Base-by-base conservation (phyloP, 495 filamentous ascomycete genomes). In the Aspergillus biplanus region DNA sequence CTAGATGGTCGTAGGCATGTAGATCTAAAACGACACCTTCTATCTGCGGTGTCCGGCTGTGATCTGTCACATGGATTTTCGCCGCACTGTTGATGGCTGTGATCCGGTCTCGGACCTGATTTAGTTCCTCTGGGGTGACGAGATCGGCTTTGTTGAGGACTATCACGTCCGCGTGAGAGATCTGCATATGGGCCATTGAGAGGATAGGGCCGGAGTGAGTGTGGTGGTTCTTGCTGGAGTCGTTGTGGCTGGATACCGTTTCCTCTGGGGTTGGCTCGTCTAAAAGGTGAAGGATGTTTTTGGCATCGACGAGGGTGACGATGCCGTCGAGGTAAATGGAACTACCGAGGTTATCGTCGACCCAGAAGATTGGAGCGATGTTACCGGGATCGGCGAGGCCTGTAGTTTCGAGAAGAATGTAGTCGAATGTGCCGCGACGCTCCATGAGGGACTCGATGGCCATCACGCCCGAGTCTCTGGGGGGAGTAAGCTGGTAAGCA, bases 361-460 rank as follows among this genome's bases (percentile, higher is more conserved):
- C 87, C 95, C 95, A 99, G 76, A 99, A 99, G 16, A 98, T 75
- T 0, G 96, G 95, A 3, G 96, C 95, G 49, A 99, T 86, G 67
- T 97, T 98, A 6, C 95, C 95, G 0, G 95, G 95, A 74, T 99
- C 95, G 12, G 95, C 95, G 9, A 99, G 83, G 0, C 95, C 95
- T 3, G 93, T 97, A 1, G 96, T 98, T 76, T 99, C 95, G 31
- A 99, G 89, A 1, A 99, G 87, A 67, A 99, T 97, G 79, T 98
- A 98, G 82, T 99, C 96, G 70, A 99, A 98, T 39, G 88, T 86
- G 46, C 95, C 95, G 58, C 91, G 91, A 64, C 90, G 90, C 63
- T 92, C 90, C 91, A 99, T 97, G n/a, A 99, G 81, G 16, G 90
- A 90, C 77, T 99, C 95, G 61, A 99, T 93, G 61, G 95, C 96